Evolutionary conservation across 257 asterid genomes (phyloP).

Genomic region (Verbascum thapsus): DNA sequence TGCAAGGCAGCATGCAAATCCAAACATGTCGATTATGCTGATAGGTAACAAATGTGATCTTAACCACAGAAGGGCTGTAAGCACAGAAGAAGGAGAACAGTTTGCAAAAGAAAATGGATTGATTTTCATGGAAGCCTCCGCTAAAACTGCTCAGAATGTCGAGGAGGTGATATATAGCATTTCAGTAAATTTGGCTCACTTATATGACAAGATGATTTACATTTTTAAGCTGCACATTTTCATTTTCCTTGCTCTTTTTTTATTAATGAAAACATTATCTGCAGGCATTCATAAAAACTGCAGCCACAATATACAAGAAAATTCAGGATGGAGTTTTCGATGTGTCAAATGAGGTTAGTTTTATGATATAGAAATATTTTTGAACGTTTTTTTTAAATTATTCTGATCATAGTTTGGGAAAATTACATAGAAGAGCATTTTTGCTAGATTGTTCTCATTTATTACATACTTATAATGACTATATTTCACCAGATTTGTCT

Average conservation of each 20-base stretch:
- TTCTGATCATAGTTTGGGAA: conserved; percentile 11
- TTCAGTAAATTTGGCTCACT: conserved; percentile 5
- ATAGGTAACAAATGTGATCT: conserved; percentile 67
- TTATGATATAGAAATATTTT: too few species aligned
- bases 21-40: conserved; percentile 63
- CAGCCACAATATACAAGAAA: conserved; percentile 86
- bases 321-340: conserved; percentile 96
- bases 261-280: conserved; percentile 29
- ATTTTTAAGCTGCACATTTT: neutral
- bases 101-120: conserved; percentile 67
- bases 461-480: too few species aligned
- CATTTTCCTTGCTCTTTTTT: neutral
- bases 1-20: conserved; percentile 67
- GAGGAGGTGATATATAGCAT: conserved; percentile 53
- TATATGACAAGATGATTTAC: neutral
- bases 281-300: conserved; percentile 89
- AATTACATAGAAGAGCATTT: neutral
- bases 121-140: conserved; percentile 74
- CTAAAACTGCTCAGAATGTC: conserved; percentile 67
- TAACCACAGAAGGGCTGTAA: conserved; percentile 67
- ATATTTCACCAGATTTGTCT: neutral
- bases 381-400: neutral
- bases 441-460: neutral
- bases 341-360: conserved; percentile 85
- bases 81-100: conserved; percentile 69